Base-by-base conservation (phyloP, 208 protist species). In the Trichomonas gallinae region DNA sequence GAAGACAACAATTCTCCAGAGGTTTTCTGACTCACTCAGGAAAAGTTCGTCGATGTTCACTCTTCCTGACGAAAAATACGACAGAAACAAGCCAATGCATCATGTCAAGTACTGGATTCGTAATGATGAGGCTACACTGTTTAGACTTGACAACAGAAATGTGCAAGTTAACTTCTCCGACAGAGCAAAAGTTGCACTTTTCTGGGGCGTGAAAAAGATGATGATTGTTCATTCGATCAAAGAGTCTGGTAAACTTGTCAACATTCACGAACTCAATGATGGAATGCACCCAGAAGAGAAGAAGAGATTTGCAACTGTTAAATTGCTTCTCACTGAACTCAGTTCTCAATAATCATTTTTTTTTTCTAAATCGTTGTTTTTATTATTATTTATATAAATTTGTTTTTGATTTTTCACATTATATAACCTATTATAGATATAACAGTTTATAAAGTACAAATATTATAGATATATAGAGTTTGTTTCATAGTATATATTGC, bases 61-160 rank as follows among this genome's bases (percentile, higher is more conserved):
- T 21, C 11, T 58, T 38, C 87, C 87, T 31, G 44, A 93, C 13
- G 44, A 48, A 17, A 13, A 48, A 23, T 93, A 48, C 46, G 44
- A 51, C 31, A 23, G 26, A 58, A 51, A 6, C 11, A 44, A 44
- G 17, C 44, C 87, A 93, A 51, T 93, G 44, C 40, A 48, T 34
- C 87, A 93, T 36, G 87, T 93, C 4, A 93, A 93, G 46, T 93
- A 93, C 31, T 93, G 87, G 87, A 93, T 93, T 1, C 45, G 87
- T 1, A 38, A 48, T 51, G 26, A 93, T 0, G 40, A 48, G 0
- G 40, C 87, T 38, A 48, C 31, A 48, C 31, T 93, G 26, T 93
- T 93, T 51, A 93, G 87, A 93, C 42, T 93, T 42, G 87, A 93
- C 6, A 38, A 51, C 40, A 48, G 87, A 51, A 51, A 51, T 4